Conservation (phyloP, 164 flowering plant genomes). For the Tetrastigma voinierianum region DNA sequence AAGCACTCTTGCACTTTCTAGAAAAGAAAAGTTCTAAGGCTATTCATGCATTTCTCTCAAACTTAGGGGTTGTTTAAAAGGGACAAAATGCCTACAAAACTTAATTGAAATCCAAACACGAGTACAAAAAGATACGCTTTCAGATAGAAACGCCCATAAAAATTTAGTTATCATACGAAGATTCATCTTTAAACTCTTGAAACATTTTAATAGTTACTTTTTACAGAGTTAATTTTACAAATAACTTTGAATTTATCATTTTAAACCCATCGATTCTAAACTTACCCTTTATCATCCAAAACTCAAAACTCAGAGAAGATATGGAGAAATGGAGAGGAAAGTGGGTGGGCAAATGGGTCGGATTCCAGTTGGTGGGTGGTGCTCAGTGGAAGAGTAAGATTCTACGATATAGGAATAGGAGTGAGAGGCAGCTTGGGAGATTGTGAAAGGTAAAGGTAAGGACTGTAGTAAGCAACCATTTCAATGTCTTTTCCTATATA, state of each 20-base stretch:
- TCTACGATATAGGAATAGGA: conserved; percentile 49
- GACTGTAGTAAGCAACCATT: conserved; percentile 38
- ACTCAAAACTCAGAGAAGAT: conserved; percentile 23
- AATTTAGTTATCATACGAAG: no score
- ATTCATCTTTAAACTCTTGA: no score
- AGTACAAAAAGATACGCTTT: no score
- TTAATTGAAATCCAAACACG: no score
- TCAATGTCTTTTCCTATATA: conserved; percentile 25
- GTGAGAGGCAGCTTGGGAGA: conserved; percentile 61
- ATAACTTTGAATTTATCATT: no score
- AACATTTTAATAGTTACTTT: no score
- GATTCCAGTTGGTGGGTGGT: neutral
- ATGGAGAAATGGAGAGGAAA: conserved; percentile 5
- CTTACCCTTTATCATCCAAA: neutral
- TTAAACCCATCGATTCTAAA: no score
- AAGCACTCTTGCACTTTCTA: no score
- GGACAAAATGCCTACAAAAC: neutral
- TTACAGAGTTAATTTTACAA: no score
- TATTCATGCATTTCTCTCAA: neutral
- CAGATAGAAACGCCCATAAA: no score
- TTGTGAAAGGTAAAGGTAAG: conserved; percentile 71
- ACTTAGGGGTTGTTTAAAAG: no score
- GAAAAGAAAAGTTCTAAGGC: no score
- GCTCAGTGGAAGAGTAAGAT: conserved; percentile 48
- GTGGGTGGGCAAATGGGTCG: neutral